Conservation (phyloP, 140 eudicot genomes). For the Bidens hawaiensis region DNA sequence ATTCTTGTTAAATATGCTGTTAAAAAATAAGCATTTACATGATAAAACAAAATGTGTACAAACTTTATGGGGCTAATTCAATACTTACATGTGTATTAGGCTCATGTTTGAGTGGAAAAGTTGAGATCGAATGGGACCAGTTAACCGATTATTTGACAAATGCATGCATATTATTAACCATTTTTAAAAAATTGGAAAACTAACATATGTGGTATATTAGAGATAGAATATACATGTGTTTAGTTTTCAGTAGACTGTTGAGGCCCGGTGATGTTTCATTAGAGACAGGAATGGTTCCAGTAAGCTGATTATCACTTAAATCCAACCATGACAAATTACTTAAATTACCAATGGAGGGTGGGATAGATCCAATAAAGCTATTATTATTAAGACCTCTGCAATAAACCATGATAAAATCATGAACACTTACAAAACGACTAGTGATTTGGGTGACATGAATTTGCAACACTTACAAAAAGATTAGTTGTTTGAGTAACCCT, state of each 20-base stretch:
- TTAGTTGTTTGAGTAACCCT: conserved; percentile 59
- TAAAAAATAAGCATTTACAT: neutral
- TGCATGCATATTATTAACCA: conserved; percentile 67
- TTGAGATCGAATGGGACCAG: conserved; percentile 48
- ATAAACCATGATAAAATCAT: too few relatives aligned
- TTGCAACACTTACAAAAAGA: conserved; percentile 52
- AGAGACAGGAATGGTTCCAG: conserved; percentile 52
- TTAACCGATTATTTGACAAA: conserved; percentile 55
- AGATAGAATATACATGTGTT: conserved; percentile 59
- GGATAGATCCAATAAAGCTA: conserved; percentile 41
- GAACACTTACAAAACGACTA: too few relatives aligned
- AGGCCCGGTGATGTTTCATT: conserved; percentile 37
- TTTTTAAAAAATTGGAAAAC: neutral
- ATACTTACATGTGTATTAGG: conserved; percentile 64
- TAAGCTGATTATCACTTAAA: conserved; percentile 47
- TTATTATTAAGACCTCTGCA: conserved; percentile 42
- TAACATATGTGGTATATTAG: neutral
- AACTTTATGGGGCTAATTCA: too few relatives aligned
- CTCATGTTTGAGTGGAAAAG: conserved; percentile 63
- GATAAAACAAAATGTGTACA: neutral
- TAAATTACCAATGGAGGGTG: conserved; percentile 48
- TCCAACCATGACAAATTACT: conserved; percentile 48
- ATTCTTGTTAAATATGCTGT: conserved; percentile 74
- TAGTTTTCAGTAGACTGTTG: conserved; percentile 40
- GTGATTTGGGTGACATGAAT: too few relatives aligned